These are phyloP conservation scores for Helotiales sp. DNA, from an alignment of 2,329 filamentous ascomycete species.

Conservation along the genomic window DNA sequence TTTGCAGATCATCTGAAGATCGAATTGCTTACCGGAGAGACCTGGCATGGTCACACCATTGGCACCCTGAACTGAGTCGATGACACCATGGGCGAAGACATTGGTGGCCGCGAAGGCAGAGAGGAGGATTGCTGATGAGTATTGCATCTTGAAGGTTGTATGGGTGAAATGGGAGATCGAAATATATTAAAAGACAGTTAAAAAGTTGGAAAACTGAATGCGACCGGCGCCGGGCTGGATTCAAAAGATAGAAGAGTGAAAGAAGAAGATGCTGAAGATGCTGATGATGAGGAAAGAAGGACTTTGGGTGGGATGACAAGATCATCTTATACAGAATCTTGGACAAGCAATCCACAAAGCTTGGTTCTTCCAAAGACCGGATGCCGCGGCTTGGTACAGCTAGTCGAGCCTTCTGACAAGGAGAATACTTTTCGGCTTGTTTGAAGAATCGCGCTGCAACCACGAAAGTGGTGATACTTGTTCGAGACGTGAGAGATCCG, in stretches of 20 bases:
- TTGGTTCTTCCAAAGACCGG: constrained; percentile 26
- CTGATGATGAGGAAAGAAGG: constrained; percentile 29
- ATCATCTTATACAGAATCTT: constrained; percentile 28
- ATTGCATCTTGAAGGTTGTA: constrained; percentile 45
- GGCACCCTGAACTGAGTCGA: constrained; percentile 56
- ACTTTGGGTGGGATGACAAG: constrained; percentile 17
- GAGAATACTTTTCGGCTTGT: constrained; percentile 15
- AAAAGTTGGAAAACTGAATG: constrained; percentile 19
- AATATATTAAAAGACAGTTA: constrained; percentile 20
- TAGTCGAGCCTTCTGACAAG: constrained; percentile 20
- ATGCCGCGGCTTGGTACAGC: constrained; percentile 24
- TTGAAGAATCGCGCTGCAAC: constrained; percentile 21
- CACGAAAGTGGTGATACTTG: constrained; percentile 21
- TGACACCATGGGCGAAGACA: constrained; percentile 58
- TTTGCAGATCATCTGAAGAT: constrained; percentile 11
- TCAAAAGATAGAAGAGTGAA: constrained; percentile 25
- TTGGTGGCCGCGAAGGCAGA: constrained; percentile 45
- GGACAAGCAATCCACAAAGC: constrained; percentile 16
- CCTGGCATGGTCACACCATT: constrained; percentile 65
- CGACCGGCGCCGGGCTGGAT: constrained; percentile 31
- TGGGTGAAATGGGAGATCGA: constrained; percentile 12
- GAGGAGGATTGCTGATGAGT: constrained; percentile 46
- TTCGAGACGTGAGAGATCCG: constrained; percentile 17
- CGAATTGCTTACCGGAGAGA: constrained; percentile 46
- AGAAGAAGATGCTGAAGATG: constrained; percentile 29